phyloP scores from a whole-genome alignment of 805 yeast genomes.

The Cyberlindnera euphorbiiphila region DNA sequence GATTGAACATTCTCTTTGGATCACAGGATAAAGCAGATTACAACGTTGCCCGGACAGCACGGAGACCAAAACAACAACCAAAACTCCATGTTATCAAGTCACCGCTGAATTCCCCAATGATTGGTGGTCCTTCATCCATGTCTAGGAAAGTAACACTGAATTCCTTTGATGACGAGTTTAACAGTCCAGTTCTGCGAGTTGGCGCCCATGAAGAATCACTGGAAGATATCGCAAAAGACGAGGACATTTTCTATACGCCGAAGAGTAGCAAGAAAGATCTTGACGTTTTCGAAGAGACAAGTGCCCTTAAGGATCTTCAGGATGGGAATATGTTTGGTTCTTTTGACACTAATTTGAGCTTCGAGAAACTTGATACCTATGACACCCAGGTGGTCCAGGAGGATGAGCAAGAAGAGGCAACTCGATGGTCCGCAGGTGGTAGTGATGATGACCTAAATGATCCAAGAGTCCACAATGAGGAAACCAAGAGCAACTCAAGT shows the following conservation, averaged over 20 bases:
- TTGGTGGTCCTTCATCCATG: too few relatives aligned
- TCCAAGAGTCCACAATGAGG: too few relatives aligned
- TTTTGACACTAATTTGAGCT: conserved; percentile 6
- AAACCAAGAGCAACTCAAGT: not conserved
- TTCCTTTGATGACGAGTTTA: conserved; percentile 24
- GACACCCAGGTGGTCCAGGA: too few relatives aligned
- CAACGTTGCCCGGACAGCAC: not conserved
- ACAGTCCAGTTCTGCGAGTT: conserved; percentile 21
- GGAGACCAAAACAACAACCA: conserved; percentile 1
- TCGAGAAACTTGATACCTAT: conserved; percentile 1
- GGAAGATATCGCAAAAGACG: conserved; percentile 16
- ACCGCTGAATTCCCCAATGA: not conserved
- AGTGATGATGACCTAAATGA: not conserved
- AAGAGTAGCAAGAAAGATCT: conserved; percentile 17
- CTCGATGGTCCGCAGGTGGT: conserved; percentile 13
- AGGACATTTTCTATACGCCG: conserved; percentile 25
- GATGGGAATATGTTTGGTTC: conserved; percentile 5
- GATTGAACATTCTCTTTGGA: not conserved
- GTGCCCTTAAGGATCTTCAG: not conserved
- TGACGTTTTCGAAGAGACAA: conserved; percentile 6
- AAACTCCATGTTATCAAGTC: not conserved
- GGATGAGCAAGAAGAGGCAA: conserved; percentile 10
- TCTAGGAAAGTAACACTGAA: conserved; percentile 6
- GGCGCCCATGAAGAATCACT: conserved; percentile 15
- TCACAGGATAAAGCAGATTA: not conserved